phyloP scores from a whole-genome alignment of 768 basidiomycete species.

The Amanita exitialis region DNA sequence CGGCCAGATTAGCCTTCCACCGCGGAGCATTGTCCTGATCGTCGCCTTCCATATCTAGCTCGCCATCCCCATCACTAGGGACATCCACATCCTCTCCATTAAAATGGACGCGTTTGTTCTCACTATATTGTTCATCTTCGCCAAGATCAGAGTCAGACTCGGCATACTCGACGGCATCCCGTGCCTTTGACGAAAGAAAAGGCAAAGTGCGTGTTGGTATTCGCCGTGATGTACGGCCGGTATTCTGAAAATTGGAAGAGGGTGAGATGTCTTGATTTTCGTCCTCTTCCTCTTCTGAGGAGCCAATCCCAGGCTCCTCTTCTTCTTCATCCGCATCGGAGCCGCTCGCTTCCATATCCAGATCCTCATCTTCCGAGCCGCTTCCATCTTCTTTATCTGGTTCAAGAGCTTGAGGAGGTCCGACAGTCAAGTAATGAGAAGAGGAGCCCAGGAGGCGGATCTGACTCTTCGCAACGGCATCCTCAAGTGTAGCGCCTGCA shows the following conservation, averaged over 20 bases:
- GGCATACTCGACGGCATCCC: constrained; percentile 50
- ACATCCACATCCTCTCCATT: constrained; percentile 40
- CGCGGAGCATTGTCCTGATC: constrained; percentile 39
- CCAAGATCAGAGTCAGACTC: constrained; percentile 73
- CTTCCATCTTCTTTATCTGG: constrained; percentile 25
- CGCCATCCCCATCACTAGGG: constrained; percentile 35
- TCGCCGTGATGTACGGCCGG: constrained; percentile 42
- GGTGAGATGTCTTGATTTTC: constrained; percentile 13
- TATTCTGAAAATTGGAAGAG: constrained; percentile 21
- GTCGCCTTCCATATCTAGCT: constrained; percentile 26
- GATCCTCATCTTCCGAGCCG: constrained; percentile 21
- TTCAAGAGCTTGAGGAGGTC: constrained; percentile 17
- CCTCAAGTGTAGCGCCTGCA: constrained; percentile 70
- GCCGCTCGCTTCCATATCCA: constrained; percentile 9
- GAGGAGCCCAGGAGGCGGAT: constrained; percentile 83
- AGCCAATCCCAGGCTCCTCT: constrained; percentile 9
- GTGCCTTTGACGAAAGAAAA: constrained; percentile 20
- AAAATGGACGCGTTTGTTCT: constrained; percentile 26
- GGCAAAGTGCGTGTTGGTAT: constrained; percentile 31
- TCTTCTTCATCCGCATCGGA: constrained; percentile 6
- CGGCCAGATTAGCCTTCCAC: constrained; percentile 67
- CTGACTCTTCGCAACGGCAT: constrained; percentile 68
- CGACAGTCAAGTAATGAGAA: constrained; percentile 51
- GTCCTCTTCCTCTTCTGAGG: constrained; percentile 12
- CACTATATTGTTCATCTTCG: constrained; percentile 12